Evolutionary conservation across 2,329 filamentous ascomycete genomes (phyloP), one percentile per base, ranked within the genome.

Genomic region (Colletotrichum sp.): DNA sequence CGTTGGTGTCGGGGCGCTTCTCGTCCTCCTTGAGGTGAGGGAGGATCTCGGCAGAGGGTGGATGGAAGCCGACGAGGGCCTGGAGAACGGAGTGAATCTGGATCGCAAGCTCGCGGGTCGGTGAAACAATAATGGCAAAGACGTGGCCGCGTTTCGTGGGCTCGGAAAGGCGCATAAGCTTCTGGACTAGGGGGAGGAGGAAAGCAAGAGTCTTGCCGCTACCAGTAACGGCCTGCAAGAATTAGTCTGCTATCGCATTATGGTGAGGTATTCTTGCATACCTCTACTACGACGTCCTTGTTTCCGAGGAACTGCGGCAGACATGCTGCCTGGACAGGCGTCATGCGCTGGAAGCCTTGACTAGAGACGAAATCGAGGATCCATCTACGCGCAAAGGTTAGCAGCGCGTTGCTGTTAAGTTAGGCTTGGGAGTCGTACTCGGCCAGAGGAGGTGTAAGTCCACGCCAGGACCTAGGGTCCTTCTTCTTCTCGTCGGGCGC

Each of bases 141-240:
- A 99, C 91, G 83, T 99, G 95, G 84, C 98, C 94, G 81, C 94
- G 95, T 85, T 97, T 98, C 39, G 95, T 92, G 4, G 95, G 94
- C 76, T 96, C 95, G 76, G 96, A 93, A 32, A 95, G 86, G 78
- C 94, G 93, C 76, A 99, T 87, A 62, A 99, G 88, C 79, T 95
- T 94, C 85, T 98, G 94, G 28, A 98, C 91, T 6, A 98, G 88
- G 2, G 96, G 96, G 63, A 98, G 81, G 24, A 83, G 87, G 81
- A 96, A 99, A 2, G 95, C 91, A 34, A 98, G 88, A 0, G 96
- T 98, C 86, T 98, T 98, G 76, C 96, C 96, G 84, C 95, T 97
- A 15, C 96, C 96, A 4, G 96, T 98, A 6, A 98, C 96, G 36
- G 95, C 95, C 89, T 94, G 32, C 30, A 26, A 78, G 57, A 60